Evolutionary conservation across 2,329 filamentous ascomycete genomes (phyloP).

Genomic region (Fusarium anguioides): DNA sequence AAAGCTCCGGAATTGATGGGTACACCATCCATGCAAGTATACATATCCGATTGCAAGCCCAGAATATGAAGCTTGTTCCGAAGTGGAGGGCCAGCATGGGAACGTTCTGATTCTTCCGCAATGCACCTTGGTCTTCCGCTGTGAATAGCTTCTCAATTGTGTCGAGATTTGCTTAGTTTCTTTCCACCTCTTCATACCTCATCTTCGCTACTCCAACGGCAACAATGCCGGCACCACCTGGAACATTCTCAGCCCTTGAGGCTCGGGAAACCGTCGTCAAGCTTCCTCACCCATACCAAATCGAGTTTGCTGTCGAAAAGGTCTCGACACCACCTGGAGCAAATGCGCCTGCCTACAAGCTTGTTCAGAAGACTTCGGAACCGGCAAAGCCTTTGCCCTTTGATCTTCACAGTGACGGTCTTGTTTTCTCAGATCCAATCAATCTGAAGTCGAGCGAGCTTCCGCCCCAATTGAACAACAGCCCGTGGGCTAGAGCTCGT

Average conservation of each 20-base stretch:
- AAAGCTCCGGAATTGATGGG: slow-evolving; percentile 15
- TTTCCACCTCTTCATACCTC: not conserved
- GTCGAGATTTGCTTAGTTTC: not conserved
- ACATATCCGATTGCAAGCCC: not conserved
- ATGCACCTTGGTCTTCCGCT: slow-evolving; percentile 4
- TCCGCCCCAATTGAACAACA: slow-evolving; percentile 64
- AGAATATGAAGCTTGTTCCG: slow-evolving; percentile 12
- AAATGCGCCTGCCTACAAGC: slow-evolving; percentile 49
- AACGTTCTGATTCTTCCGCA: slow-evolving; percentile 9
- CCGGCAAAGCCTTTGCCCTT: slow-evolving; percentile 46
- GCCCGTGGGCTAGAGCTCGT: slow-evolving; percentile 66
- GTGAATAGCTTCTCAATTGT: slow-evolving; percentile 39
- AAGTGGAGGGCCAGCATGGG: slow-evolving; percentile 17
- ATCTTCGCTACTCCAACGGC: not conserved
- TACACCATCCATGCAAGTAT: slow-evolving; percentile 4
- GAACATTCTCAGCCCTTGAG: slow-evolving; percentile 39
- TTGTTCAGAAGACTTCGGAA: slow-evolving; percentile 48
- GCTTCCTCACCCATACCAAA: slow-evolving; percentile 62
- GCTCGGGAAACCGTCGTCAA: slow-evolving; percentile 56
- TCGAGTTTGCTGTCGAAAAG: slow-evolving; percentile 57
- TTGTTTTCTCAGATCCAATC: slow-evolving; percentile 59
- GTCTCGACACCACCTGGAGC: slow-evolving; percentile 37
- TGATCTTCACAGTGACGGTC: slow-evolving; percentile 48
- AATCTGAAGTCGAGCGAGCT: slow-evolving; percentile 62
- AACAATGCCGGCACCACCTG: slow-evolving; percentile 33